These are phyloP conservation scores for Lupinus albus DNA, from an alignment of 306 rosid species.

Conservation along the genomic window DNA sequence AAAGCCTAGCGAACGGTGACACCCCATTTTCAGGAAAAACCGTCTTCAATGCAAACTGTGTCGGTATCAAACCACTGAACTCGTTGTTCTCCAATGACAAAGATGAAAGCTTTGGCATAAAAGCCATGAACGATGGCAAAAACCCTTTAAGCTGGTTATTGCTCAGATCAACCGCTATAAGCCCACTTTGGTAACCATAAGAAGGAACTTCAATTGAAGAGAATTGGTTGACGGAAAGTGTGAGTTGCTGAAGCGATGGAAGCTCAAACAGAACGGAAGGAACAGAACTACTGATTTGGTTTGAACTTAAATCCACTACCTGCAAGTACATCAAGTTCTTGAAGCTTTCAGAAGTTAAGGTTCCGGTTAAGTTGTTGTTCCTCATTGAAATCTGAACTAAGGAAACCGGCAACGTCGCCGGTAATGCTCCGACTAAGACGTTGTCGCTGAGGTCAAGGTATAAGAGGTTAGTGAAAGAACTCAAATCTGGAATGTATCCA, in stretches of 20 bases:
- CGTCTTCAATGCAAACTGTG: constrained; percentile 68
- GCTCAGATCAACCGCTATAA: constrained; percentile 76
- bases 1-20: constrained; percentile 62
- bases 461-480: constrained; percentile 48
- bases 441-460: constrained; percentile 66
- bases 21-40: constrained; percentile 54
- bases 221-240: constrained; percentile 67
- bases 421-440: constrained; percentile 49
- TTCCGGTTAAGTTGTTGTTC: constrained; percentile 63
- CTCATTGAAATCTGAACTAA: constrained; percentile 64
- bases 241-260: constrained; percentile 71
- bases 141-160: constrained; percentile 60
- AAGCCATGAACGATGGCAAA: constrained; percentile 60
- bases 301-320: constrained; percentile 70
- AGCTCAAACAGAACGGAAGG: constrained; percentile 58
- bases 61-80: constrained; percentile 74
- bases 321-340: constrained; percentile 46
- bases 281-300: constrained; percentile 54
- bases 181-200: constrained; percentile 38
- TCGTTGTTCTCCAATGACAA: constrained; percentile 70
- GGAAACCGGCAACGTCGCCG: constrained; percentile 53
- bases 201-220: constrained; percentile 49
- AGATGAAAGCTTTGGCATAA: constrained; percentile 77
- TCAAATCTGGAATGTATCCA: constrained; percentile 58
- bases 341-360: constrained; percentile 40